Base-by-base conservation (phyloP, 805 yeast species). In the Candida chauliodis region DNA sequence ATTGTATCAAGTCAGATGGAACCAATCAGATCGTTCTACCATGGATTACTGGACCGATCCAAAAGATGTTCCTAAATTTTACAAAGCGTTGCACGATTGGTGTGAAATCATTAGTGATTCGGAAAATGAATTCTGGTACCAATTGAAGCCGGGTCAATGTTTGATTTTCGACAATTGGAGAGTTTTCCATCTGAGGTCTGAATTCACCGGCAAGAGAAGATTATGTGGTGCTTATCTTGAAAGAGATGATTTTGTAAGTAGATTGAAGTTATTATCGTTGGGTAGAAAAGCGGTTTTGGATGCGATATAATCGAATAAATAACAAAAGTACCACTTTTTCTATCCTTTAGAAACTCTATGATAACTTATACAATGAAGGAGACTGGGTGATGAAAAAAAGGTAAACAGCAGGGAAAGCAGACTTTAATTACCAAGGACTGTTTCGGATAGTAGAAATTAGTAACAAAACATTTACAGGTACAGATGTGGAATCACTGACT, bases 121-220 rank as follows among this genome's bases (percentile, higher is more conserved):
- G 8, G 71, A 71, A 30, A 71, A 78, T 49, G 81, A 77, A 52
- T 58, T 74, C 25, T 69, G 71, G 49, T 65, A 77, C 50, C 78
- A 70, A 47, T 65, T 82, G 48, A 63, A 60, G 35, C 87, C 89
- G 0, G 88, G 87, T 2, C 79, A 76, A 48, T 74, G 80, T 34
- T 58, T 81, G 46, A 75, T 82, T 28, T 81, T 81, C 52, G 87
- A 82, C 52, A 82, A 81, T 52, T 81, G 88, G 87, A 58, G 89
- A 49, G 78, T 79, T 15, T 67, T 81, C 56, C 89, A 82, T 54
- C 78, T 83, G 13, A 69, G 88, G 50, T 76, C 79, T 31, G 80
- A 70, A 43, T 79, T 81, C 42, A 74, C 81, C 1, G 88, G 89
- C 2, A 72, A 74, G 50, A 66, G 88, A 54, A 62, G 85, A 48